phyloP scores from a whole-genome alignment of 2,329 filamentous ascomycete genomes.

The Tolypocladium cylindrosporum region DNA sequence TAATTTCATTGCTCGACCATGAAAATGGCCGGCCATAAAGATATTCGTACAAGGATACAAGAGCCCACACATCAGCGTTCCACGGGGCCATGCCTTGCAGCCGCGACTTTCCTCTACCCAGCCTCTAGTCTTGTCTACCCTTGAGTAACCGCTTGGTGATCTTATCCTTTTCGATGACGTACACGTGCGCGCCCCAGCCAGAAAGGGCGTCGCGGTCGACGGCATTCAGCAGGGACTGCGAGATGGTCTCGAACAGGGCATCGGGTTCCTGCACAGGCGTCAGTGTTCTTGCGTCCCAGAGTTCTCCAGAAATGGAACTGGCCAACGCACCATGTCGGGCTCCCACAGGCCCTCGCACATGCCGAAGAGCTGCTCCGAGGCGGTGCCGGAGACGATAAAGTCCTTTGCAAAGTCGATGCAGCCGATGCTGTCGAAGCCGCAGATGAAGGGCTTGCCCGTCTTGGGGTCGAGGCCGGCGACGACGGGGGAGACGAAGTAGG shows the following conservation, averaged over 20 bases:
- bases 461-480: slow-evolving; percentile 93
- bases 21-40: slow-evolving; percentile 7
- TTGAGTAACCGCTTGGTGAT: slow-evolving; percentile 98
- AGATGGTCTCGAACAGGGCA: slow-evolving; percentile 96
- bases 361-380: slow-evolving; percentile 94
- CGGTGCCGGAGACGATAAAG: slow-evolving; percentile 95
- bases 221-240: slow-evolving; percentile 88
- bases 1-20: background rate
- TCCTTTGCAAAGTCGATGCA: slow-evolving; percentile 99
- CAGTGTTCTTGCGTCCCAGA: too few species aligned
- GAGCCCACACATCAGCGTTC: background rate
- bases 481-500: slow-evolving; percentile 92
- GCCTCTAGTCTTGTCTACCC: slow-evolving; percentile 77
- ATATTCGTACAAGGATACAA: slow-evolving; percentile 8
- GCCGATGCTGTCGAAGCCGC: slow-evolving; percentile 96
- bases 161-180: slow-evolving; percentile 99
- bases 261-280: slow-evolving; percentile 57
- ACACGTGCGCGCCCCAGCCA: slow-evolving; percentile 97
- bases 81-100: slow-evolving; percentile 6
- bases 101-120: slow-evolving; percentile 2
- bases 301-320: background rate
- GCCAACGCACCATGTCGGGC: slow-evolving; percentile 73
- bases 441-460: slow-evolving; percentile 92
- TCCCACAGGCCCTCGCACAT: slow-evolving; percentile 98
- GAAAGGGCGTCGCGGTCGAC: slow-evolving; percentile 94